phyloP scores from a whole-genome alignment of 768 basidiomycete species.

The Paxillus involutus region DNA sequence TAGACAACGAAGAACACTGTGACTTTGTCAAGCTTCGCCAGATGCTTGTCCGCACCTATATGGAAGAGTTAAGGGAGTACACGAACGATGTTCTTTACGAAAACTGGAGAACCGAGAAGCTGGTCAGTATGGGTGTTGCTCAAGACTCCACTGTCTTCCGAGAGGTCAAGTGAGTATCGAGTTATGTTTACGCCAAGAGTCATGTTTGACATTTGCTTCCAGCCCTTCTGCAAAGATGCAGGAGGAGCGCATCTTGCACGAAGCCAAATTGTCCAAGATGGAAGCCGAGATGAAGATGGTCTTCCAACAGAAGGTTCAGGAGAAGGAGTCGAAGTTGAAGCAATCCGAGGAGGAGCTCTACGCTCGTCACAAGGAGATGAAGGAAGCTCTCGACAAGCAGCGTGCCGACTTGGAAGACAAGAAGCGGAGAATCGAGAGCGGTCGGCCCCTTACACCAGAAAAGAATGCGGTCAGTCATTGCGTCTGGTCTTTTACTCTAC shows the following conservation, averaged over 20 bases:
- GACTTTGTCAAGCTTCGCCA: constrained; percentile 99
- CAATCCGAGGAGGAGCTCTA: constrained; percentile 99
- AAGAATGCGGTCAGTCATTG: constrained; percentile 70
- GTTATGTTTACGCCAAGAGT: not conserved
- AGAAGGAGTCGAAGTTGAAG: constrained; percentile 98
- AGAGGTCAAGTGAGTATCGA: constrained; percentile 87
- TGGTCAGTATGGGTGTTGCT: constrained; percentile 95
- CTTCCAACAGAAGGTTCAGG: constrained; percentile 99
- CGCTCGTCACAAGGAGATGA: constrained; percentile 99
- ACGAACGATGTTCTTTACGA: constrained; percentile 96
- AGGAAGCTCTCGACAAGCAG: constrained; percentile 98
- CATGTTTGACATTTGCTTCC: constrained; percentile 16
- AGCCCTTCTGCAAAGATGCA: constrained; percentile 96
- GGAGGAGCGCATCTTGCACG: constrained; percentile 94
- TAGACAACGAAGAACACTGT: constrained; percentile 99
- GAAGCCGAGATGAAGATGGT: constrained; percentile 99
- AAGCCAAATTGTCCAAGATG: constrained; percentile 98
- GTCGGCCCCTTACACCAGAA: constrained; percentile 93
- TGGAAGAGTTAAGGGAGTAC: constrained; percentile 98
- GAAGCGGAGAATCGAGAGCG: constrained; percentile 93
- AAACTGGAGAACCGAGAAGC: constrained; percentile 96
- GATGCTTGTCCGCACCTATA: constrained; percentile 98
- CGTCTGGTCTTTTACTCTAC: not conserved
- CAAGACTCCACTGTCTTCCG: constrained; percentile 99
- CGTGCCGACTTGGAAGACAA: constrained; percentile 95